Conservation (phyloP, 441 rosid species). For the Brassica balearica region DNA sequence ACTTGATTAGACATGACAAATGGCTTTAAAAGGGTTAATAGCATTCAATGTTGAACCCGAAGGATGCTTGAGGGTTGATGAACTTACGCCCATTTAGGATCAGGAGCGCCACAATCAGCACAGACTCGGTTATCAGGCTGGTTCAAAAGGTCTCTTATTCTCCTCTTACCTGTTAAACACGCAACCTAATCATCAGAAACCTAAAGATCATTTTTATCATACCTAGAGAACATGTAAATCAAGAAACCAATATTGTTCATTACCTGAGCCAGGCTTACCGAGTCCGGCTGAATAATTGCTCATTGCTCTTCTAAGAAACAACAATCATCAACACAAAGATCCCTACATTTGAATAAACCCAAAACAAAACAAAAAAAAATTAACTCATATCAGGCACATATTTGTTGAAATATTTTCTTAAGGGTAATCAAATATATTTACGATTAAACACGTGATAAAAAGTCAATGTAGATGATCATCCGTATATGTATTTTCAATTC, state of each 20-base stretch:
- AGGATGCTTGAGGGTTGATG: background rate
- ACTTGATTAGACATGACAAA: too few species aligned
- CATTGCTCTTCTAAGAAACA: slow-evolving; percentile 41
- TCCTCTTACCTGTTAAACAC: slow-evolving; percentile 63
- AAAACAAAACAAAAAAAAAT: too few species aligned
- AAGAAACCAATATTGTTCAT: background rate
- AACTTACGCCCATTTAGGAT: slow-evolving; percentile 98
- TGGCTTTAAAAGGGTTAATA: too few species aligned
- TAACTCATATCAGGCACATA: too few species aligned
- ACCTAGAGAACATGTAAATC: background rate
- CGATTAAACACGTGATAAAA: too few species aligned
- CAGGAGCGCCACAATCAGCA: slow-evolving; percentile 94
- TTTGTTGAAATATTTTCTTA: too few species aligned
- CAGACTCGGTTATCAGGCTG: slow-evolving; percentile 78
- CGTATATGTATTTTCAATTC: too few species aligned
- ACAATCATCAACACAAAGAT: slow-evolving; percentile 39
- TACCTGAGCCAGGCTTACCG: slow-evolving; percentile 50
- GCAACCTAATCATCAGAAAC: slow-evolving; percentile 5
- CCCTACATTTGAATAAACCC: slow-evolving; percentile 12
- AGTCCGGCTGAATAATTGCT: slow-evolving; percentile 46
- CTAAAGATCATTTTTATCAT: background rate
- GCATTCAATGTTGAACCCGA: too few species aligned
- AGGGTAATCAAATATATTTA: too few species aligned
- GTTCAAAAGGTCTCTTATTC: slow-evolving; percentile 66
- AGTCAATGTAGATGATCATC: too few species aligned